A percentile compares a stretch with the other conserved stretches of the same genome.
These are phyloP conservation scores for Cucurbita ficifolia DNA, from an alignment of 306 rosid species.

Conservation along the genomic window DNA sequence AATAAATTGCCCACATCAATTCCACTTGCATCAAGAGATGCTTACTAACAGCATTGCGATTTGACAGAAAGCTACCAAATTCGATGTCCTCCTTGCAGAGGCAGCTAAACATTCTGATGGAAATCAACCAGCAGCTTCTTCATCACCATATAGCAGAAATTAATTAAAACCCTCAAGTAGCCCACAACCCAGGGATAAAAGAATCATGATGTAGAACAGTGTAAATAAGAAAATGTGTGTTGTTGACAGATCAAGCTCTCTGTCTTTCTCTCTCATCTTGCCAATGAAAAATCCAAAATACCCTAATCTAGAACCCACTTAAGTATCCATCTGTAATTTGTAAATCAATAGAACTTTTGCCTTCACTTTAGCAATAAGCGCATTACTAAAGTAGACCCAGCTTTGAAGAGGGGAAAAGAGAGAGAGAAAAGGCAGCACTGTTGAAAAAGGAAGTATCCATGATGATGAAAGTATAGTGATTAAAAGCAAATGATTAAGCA, in stretches of 20 bases:
- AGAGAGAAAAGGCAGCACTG: not conserved
- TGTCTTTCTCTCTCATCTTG: not conserved
- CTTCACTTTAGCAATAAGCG: not conserved
- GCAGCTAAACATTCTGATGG: not conserved
- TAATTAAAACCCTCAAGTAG: not conserved
- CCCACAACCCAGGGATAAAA: not conserved
- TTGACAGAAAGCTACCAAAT: not conserved
- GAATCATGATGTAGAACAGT: not conserved
- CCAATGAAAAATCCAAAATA: not conserved
- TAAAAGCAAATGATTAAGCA: not conserved
- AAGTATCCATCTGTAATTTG: not conserved
- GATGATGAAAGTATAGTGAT: not conserved
- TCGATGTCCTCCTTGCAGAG: not conserved
- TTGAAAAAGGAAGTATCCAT: not conserved
- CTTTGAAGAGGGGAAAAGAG: not conserved
- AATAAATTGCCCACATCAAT: not conserved
- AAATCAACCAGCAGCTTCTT: not conserved
- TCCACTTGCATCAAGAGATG: not conserved
- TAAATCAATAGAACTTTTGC: not conserved
- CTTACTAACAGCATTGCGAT: not conserved
- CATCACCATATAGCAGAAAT: not conserved
- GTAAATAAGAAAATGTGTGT: not conserved
- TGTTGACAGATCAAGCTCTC: not conserved
- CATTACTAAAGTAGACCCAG: conserved; percentile 1
- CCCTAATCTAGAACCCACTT: not conserved